Evolutionary conservation across 169 alveolate species (phyloP).

Genomic region (Eimeria acervulina): DNA sequence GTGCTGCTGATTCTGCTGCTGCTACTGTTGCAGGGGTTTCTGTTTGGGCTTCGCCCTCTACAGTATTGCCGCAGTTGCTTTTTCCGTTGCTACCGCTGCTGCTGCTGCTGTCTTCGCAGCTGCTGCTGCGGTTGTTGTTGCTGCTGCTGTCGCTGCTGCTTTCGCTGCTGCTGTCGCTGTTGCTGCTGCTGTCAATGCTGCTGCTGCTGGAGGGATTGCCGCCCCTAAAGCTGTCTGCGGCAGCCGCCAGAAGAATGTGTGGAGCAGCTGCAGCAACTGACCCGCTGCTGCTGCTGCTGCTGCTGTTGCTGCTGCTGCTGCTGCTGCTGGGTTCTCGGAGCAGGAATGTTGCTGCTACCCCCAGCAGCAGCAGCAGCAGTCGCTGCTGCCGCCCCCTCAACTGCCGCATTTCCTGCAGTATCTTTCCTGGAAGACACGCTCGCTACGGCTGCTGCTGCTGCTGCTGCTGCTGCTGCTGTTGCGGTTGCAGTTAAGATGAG

Average conservation of each 20-base stretch:
- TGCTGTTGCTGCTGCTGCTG: too few relatives aligned
- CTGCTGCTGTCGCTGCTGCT: slow-evolving; percentile 6
- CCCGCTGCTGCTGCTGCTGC: too few relatives aligned
- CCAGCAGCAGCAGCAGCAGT: background rate
- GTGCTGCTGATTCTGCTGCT: too few relatives aligned
- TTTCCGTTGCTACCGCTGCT: background rate
- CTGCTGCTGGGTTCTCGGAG: too few relatives aligned
- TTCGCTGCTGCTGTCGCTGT: background rate
- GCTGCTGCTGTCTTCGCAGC: background rate
- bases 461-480: background rate
- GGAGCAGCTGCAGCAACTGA: background rate
- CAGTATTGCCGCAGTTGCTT: background rate
- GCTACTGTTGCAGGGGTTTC: background rate
- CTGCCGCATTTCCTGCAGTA: background rate
- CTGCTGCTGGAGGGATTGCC: background rate
- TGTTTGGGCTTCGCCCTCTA: background rate
- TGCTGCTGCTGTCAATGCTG: background rate
- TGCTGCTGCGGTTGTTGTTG: background rate
- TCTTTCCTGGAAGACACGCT: background rate
- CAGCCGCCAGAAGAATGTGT: background rate
- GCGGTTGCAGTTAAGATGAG: background rate
- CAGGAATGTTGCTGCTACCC: background rate
- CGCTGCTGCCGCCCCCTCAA: background rate
- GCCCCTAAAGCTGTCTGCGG: background rate
- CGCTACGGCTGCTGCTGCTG: slow-evolving; percentile 59